Evolutionary conservation across 352 stramenopile species (phyloP).

Genomic region (Phytophthora meadii): DNA sequence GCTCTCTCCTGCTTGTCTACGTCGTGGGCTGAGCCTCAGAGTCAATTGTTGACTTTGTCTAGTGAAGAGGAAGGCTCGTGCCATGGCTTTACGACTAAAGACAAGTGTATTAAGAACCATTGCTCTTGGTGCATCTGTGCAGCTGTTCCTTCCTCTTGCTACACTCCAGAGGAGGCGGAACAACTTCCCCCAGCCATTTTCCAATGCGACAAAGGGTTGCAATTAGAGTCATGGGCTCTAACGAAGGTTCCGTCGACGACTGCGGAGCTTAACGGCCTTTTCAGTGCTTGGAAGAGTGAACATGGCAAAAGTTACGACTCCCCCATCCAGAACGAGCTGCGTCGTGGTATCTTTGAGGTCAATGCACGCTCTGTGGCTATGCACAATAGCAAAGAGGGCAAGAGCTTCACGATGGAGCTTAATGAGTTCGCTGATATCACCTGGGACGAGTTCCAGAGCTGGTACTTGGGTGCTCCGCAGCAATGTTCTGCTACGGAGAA

Average conservation of each 20-base stretch:
- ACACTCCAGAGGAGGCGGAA: constrained; percentile 68
- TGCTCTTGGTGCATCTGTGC: constrained; percentile 82
- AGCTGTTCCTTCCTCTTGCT: constrained; percentile 84
- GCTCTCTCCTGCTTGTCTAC: constrained; percentile 1
- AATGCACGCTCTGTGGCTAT: constrained; percentile 67
- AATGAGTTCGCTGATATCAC: constrained; percentile 82
- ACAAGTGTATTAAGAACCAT: constrained; percentile 57
- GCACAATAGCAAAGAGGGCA: constrained; percentile 61
- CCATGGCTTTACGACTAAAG: constrained; percentile 56
- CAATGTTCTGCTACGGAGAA: constrained; percentile 74
- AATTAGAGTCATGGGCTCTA: constrained; percentile 44
- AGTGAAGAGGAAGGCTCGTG: constrained; percentile 44
- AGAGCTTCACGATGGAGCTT: constrained; percentile 72
- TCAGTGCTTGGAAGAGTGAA: constrained; percentile 53
- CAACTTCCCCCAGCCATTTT: constrained; percentile 79
- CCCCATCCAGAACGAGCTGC: constrained; percentile 55
- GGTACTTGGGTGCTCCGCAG: constrained; percentile 72
- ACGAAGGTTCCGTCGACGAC: constrained; percentile 36
- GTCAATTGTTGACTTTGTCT: constrained; percentile 34
- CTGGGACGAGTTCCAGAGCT: constrained; percentile 80
- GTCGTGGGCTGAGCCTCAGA: not conserved
- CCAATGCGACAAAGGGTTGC: constrained; percentile 59
- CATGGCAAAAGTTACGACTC: constrained; percentile 64
- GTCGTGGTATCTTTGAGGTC: constrained; percentile 59
- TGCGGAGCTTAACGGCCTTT: constrained; percentile 46